Evolutionary conservation across 352 stramenopile genomes (phyloP).

Genomic region (Phytophthora podocarpi): DNA sequence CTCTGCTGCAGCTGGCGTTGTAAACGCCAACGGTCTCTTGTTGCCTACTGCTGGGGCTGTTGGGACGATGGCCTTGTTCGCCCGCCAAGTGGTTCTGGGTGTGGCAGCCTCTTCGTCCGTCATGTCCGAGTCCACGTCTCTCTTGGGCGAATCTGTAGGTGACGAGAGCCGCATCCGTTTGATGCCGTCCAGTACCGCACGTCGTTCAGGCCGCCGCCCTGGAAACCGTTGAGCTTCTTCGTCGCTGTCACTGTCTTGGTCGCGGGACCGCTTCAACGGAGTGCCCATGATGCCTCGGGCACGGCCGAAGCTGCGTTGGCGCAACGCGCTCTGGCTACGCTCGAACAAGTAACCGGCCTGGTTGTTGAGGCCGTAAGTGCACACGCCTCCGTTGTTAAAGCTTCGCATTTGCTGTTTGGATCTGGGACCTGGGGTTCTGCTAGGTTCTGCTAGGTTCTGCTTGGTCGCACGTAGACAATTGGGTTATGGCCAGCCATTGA

Average conservation of each 20-base stretch:
- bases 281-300: conserved; percentile 26
- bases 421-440: no score
- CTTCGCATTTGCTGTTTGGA: conserved; percentile 25
- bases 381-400: conserved; percentile 36
- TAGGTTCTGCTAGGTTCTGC: background rate
- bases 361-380: conserved; percentile 44
- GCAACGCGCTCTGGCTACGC: conserved; percentile 41
- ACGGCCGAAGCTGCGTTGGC: conserved; percentile 58
- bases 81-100: conserved; percentile 23
- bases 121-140: conserved; percentile 32
- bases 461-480: conserved; percentile 22
- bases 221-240: conserved; percentile 7
- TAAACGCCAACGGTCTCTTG: conserved; percentile 27
- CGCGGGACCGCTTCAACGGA: conserved; percentile 48
- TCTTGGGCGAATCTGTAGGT: conserved; percentile 29
- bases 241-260: conserved; percentile 27
- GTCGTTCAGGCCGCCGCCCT: background rate
- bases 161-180: conserved; percentile 77
- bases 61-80: conserved; percentile 29
- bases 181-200: conserved; percentile 56
- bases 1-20: background rate
- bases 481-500: conserved; percentile 14
- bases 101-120: conserved; percentile 43
- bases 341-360: conserved; percentile 52
- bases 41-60: conserved; percentile 6